Evolutionary conservation across 805 yeast genomes (phyloP), one percentile per base, ranked within the genome.

Genomic region (Saccharomycopsis amapae): DNA sequence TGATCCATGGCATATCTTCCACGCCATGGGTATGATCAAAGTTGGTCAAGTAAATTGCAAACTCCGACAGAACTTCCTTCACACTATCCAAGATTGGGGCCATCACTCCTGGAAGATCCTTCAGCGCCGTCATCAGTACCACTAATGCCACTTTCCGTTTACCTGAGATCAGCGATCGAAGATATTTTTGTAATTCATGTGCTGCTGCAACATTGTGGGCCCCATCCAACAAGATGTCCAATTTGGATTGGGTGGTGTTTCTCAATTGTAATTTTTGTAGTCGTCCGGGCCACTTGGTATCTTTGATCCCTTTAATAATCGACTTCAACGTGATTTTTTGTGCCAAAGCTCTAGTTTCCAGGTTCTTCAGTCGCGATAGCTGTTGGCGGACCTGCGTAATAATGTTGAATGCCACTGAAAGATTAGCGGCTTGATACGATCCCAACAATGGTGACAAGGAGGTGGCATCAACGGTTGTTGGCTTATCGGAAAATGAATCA

Each of bases 1-100:
- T 56, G 4, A 93, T 78, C 97, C 97, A 93, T 0, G 97, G 96
- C 98, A 93, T 93, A 0, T 86, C 82, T 12, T 81, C 89, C 0
- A 94, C 90, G 1, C 65, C 55, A 1, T 41, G 30, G 3, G 15
- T n/a, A 31, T 44, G 30, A 2, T 79, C 73, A 59, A 89, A 93
- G 26, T 66, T 58, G 0, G 90, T 78, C 1, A 81, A 71, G 1
- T 0, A 89, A 73, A 2, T 65, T 60, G 55, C 88, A 26, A 35
- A 30, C 96, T 0, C 62, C 57, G 1, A 65, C 55, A 6, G 38
- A 17, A 17, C 2, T 5, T 10, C 15, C 26, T 5, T 60, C n/a
- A n/a, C n/a, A n/a, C n/a, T n/a, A n/a, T n/a, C 59, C 2, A 84
- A 58, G 2, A 86, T 61, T 17, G 75, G 71, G 25, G 64, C 58